A percentile compares a stretch with the other conserved stretches of the same genome.
Evolutionary conservation across 345 rosid genomes (phyloP).

Genomic region (Sonneratia caseolaris): DNA sequence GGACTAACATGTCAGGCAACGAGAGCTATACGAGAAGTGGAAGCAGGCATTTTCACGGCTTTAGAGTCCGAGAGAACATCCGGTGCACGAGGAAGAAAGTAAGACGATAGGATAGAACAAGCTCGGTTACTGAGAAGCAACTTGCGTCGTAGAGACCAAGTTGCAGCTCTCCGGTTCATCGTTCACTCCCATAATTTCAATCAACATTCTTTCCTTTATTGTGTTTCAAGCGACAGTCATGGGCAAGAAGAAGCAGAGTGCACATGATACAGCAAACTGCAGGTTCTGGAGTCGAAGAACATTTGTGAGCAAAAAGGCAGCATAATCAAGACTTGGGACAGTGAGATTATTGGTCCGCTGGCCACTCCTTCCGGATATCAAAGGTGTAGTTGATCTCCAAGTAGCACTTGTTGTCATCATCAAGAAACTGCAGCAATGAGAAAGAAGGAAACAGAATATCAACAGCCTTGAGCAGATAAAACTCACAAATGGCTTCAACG

Average conservation of each 20-base stretch:
- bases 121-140: background rate
- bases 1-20: too few relatives aligned
- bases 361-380: constrained; percentile 78
- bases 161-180: background rate
- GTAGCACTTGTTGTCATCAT: constrained; percentile 80
- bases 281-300: background rate
- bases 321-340: background rate
- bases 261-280: constrained; percentile 2
- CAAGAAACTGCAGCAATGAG: constrained; percentile 43
- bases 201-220: constrained; percentile 4
- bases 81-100: too few relatives aligned
- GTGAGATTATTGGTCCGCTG: constrained; percentile 3
- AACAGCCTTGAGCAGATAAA: background rate
- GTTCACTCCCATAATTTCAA: background rate
- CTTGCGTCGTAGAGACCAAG: too few relatives aligned
- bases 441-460: background rate
- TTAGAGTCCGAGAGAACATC: too few relatives aligned
- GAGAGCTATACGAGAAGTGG: too few relatives aligned
- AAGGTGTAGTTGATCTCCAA: constrained; percentile 88
- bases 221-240: constrained; percentile 8
- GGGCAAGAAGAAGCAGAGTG: constrained; percentile 6
- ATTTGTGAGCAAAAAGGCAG: background rate
- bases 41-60: too few relatives aligned
- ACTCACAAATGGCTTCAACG: background rate
- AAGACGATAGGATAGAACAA: background rate